Evolutionary conservation across 1,284 basidiomycete genomes (phyloP).

Genomic region (Vanrija sp.): DNA sequence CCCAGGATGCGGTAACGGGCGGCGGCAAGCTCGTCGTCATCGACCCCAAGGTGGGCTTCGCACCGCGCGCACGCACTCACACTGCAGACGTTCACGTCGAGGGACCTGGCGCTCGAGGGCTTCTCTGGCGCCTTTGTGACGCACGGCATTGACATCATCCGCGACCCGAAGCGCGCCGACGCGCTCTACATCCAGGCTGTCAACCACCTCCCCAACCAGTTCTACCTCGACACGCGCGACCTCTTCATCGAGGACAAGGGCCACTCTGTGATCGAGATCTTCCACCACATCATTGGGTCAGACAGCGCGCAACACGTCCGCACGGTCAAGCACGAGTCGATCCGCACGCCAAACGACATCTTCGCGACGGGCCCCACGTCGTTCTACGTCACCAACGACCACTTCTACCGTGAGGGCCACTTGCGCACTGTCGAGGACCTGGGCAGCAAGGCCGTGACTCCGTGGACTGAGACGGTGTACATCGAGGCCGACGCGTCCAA

Average conservation of each 20-base stretch:
- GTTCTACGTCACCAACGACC: conserved; percentile 37
- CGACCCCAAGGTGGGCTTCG: conserved; percentile 25
- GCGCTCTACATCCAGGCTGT: conserved; percentile 34
- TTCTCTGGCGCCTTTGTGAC: conserved; percentile 25
- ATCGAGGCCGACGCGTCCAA: conserved; percentile 9
- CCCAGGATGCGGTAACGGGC: conserved; percentile 2
- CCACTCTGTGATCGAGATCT: conserved; percentile 33
- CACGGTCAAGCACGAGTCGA: conserved; percentile 22
- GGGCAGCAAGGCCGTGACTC: conserved; percentile 10
- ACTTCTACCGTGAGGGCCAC: conserved; percentile 24
- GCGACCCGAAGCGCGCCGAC: conserved; percentile 14
- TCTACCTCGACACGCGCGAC: neutral
- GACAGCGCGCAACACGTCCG: conserved; percentile 18
- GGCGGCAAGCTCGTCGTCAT: conserved; percentile 21
- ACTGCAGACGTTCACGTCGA: conserved; percentile 23
- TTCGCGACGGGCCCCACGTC: conserved; percentile 18
- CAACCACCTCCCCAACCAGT: conserved; percentile 23
- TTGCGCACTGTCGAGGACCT: conserved; percentile 25
- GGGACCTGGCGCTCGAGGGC: conserved; percentile 13
- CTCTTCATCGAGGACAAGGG: conserved; percentile 4
- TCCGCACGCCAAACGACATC: conserved; percentile 34
- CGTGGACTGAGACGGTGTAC: conserved; percentile 18
- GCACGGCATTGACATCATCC: conserved; percentile 36
- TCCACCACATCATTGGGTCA: conserved; percentile 21
- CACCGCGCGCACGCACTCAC: neutral